Base-by-base conservation (phyloP, 441 rosid genomes). In the Syzygium syzygioides region DNA sequence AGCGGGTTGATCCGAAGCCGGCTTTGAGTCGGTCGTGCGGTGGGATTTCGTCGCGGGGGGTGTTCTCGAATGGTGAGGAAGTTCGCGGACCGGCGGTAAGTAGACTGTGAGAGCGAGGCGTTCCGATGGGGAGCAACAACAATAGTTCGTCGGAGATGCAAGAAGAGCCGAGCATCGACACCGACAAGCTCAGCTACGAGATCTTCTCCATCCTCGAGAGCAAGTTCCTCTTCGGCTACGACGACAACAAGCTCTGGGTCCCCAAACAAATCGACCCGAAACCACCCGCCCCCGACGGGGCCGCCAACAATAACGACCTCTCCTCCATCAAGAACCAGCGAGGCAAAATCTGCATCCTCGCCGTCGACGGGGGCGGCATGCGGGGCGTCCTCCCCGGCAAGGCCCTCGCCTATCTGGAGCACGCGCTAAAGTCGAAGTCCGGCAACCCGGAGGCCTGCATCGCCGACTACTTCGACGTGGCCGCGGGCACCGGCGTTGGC, bases 141-240 rank as follows among this genome's bases (percentile, higher is more conserved):
- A 20, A 71, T 71, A 37, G 23, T 37, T 71, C 80, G 12, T 71
- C 80, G 80, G 80, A 86, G 68, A 26, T 86, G 88, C 80, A 80
- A 15, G 97, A 97, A 86, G 99, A 96, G 88, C 99, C 99, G 48
- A 96, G 99, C 94, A 94, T 97, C 90, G 99, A 97, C 85, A 94
- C 99, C 7, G 99, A 96, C 83, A 97, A 97, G 88, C 95, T 97
- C 89, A 97, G 99, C 92, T 97, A 97, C 90, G 99, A 97, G 91
- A 96, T 97, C 87, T 97, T 97, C 92, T 97, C 99, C 9, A 96
- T 97, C 76, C 95, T 97, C 37, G 99, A 97, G 84, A 96, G 95
- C 93, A 97, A 97, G 79, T 96, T 96, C 87, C 95, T 97, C 55
- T 96, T 95, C 88, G 99, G 98, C 45, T 97, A 97, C 89, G 98